Base-by-base conservation (phyloP, 2,329 filamentous ascomycete species). In the Hypoxylon sp. region DNA sequence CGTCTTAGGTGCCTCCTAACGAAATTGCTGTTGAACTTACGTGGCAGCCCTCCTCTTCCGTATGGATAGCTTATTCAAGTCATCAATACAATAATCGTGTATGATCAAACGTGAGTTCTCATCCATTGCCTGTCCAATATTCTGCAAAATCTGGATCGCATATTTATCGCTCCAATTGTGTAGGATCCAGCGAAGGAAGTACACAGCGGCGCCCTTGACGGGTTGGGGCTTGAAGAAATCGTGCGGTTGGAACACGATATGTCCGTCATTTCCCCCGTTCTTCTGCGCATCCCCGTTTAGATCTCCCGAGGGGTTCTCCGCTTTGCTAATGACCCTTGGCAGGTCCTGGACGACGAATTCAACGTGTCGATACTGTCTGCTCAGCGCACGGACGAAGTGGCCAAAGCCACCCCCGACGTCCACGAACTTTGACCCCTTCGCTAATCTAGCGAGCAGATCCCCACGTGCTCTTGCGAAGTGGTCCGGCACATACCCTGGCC, bases 91-190 rank as follows among this genome's bases (percentile, higher is more conserved):
- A 25, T 57, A 57, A 35, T 57, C 54, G 27, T 57, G 54, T 57
- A 57, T 57, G 17, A 57, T 44, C 27, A 57, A 35, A 2, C 40
- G 54, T 8, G 54, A 57, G 5, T 22, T 48, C 8, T 35, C 54
- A 2, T 13, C 25, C 54, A 57, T 57, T 31, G 54, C 54, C 27
- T 48, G 27, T 17, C 54, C 54, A 6, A 48, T 48, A 25, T 57
- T 46, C 20, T 14, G 40, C n/a, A 57, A 11, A 25, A 57, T 48
- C 13, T 8, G 25, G 2, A 57, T 10, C 3, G 54, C 54, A n/a
- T 57, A 57, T 20, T 57, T 48, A n/a, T 58, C 53, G 35, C 53
- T 56, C 78, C 77, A 82, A 63, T 81, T 78, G 55, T 82, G 79
- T 10, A 82, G 71, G 3, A 81, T 68, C 6, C 66, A 74, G 37